Evolutionary conservation across 176 grass and related monocot species (phyloP).

Genomic region (Avena atlantica): DNA sequence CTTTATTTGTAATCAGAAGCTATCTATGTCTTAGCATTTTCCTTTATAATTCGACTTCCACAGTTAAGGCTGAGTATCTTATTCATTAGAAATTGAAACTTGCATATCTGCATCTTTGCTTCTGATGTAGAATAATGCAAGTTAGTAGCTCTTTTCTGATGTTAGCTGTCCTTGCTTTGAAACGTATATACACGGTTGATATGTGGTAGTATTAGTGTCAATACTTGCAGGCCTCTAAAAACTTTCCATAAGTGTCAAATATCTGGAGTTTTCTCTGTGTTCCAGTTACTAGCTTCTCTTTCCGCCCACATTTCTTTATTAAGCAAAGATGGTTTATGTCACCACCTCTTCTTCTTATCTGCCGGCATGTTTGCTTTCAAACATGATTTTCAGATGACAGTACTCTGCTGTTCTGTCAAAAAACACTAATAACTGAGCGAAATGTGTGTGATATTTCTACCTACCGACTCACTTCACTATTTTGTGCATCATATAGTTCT

Average conservation of each 20-base stretch:
- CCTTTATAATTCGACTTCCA: too few relatives aligned
- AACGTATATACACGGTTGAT: neutral
- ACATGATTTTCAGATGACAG: neutral
- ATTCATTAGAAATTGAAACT: neutral
- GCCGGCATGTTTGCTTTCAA: neutral
- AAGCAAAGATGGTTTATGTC: neutral
- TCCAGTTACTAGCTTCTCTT: neutral
- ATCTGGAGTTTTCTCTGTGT: neutral
- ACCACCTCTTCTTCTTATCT: neutral
- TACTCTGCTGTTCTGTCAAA: neutral
- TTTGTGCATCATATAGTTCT: conserved; percentile 6
- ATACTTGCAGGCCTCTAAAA: too few relatives aligned
- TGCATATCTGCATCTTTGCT: neutral
- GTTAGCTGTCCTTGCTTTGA: neutral
- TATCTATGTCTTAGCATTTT: too few relatives aligned
- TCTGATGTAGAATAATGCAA: neutral
- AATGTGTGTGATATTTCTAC: neutral
- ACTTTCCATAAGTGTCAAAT: neutral
- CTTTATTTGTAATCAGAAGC: conserved; percentile 1
- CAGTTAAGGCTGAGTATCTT: too few relatives aligned
- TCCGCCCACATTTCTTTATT: neutral
- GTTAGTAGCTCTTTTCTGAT: neutral
- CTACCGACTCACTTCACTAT: neutral
- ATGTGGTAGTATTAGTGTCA: neutral
- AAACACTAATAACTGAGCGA: neutral